These are phyloP conservation scores for Beauveria australis DNA, from an alignment of 2,329 filamentous ascomycete species.

Conservation along the genomic window DNA sequence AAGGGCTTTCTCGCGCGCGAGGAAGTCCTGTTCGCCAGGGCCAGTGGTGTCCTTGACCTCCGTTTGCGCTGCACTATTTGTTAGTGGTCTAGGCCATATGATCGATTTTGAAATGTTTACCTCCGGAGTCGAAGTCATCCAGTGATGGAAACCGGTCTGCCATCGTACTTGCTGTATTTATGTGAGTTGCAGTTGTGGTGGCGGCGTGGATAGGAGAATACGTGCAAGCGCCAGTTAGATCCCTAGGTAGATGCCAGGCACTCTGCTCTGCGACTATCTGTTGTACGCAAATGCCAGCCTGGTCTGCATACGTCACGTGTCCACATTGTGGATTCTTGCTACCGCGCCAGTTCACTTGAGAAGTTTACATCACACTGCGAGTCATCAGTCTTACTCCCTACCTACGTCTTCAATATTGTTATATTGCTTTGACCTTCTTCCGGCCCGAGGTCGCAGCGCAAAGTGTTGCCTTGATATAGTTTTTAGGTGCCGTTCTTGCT, in stretches of 20 bases:
- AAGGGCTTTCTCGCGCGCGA: slow-evolving; percentile 80
- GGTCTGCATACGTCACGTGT: slow-evolving; percentile 2
- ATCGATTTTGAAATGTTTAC: slow-evolving; percentile 29
- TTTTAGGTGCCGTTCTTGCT: no score
- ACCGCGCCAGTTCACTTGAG: no score
- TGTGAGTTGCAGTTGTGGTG: neutral
- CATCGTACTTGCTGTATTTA: slow-evolving; percentile 39
- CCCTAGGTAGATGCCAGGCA: neutral
- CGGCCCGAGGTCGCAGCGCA: no score
- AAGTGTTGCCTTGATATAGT: no score
- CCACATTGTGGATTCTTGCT: neutral
- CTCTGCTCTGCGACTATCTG: neutral
- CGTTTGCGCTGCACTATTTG: slow-evolving; percentile 50
- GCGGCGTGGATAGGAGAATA: neutral
- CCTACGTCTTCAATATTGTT: no score
- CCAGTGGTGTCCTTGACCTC: slow-evolving; percentile 44
- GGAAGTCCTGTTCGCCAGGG: slow-evolving; percentile 68
- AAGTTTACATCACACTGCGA: no score
- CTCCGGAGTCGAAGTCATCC: slow-evolving; percentile 65
- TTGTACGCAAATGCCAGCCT: neutral
- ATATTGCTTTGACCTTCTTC: no score
- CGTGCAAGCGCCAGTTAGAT: neutral
- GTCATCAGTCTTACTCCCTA: no score
- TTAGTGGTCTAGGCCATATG: neutral
- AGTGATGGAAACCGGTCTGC: slow-evolving; percentile 72